Base-by-base conservation (phyloP, 83 land plant species). In the Picea abies region DNA sequence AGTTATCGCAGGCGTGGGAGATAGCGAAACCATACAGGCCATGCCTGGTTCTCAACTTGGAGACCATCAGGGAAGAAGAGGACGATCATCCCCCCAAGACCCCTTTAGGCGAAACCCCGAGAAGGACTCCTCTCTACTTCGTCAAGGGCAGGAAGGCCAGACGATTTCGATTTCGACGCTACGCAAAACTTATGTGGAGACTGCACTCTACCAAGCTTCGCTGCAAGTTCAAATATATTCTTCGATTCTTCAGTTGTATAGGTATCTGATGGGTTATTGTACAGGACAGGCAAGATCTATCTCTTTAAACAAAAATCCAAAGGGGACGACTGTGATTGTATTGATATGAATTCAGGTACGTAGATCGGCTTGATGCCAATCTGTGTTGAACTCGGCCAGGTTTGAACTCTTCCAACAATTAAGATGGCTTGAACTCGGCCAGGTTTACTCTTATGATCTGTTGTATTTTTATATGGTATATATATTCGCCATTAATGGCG, bases 1-100 rank as follows among this genome's bases (percentile, higher is more conserved):
- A 69, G 44, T 20, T 69, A 0, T 69, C 73, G 0, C 17, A 15
- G 19, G 73, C n/a, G 19, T 35, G 44, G 8, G 9, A 35, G 9
- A 35, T 35, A 20, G 73, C 73, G 16, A 32, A 20, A 20, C 73
- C 73, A 35, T 69, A 69, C 73, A 69, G 44, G 73, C 73, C 73
- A 16, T 69, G n/a, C 19, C 73, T 69, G 19, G 73, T 69, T 35
- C 44, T 69, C 73, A 69, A 35, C 7, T 20, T 69, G n/a, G 73
- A 69, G 73, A 69, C 73, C 44, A 69, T 69, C 19, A 69, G 4
- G 8, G 73, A 69, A 17, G 73, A 69, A 19, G 73, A 52, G 56
- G 56, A 52, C 12, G 56, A 52, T 52, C 56, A 69, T 35, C 73
- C 73, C 1, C 19, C 73, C 41, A 69, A 39, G 37, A 69, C 73